Base-by-base conservation (phyloP, 2,329 filamentous ascomycete genomes). In the Bipolaris gigantea region DNA sequence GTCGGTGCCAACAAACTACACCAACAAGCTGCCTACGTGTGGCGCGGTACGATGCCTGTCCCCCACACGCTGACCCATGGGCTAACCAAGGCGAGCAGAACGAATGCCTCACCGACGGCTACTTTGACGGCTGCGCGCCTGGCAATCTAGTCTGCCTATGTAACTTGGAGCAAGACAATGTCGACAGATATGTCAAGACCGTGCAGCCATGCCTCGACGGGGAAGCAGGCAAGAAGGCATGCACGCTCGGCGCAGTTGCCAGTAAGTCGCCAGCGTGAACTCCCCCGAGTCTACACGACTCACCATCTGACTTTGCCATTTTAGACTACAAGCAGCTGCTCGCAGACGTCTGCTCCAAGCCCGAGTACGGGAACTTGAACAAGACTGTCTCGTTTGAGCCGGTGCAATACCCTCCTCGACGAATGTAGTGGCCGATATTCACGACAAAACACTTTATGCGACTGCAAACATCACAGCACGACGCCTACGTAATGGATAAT, bases 171-270 rank as follows among this genome's bases (percentile, higher is more conserved):
- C 63, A 66, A 30, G 43, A 35, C 8, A 57, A 61, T 10, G 48
- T 66, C 36, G 50, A 35, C 8, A 51, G 47, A 30, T 64, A 64
- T n/a, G 56, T 63, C 4, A 32, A 47, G 15, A 46, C 55, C 11
- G 62, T 64, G 16, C 54, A 63, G 44, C 60, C 62, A 9, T 66
- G 62, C 46, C 41, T 66, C 2, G 57, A 65, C 19, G 55, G 57
- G n/a, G 39, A 39, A 2, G 44, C 23, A 7, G 60, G 58, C 42
- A 54, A 43, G 32, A 36, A 41, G 27, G n/a, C 18, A 1, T 66
- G 62, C 50, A 58, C 63, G n/a, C 50, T 34, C 11, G 63, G 63
- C 25, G 63, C 50, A 4, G 55, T 57, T 32, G 54, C 54, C 10
- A 50, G 63, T 64, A 49, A 55, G 63, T 46, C 1, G 15, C 11